Evolutionary conservation across 495 filamentous ascomycete genomes (phyloP), one percentile per base, ranked within the genome.

Genomic region (Penicillium diatomitis): DNA sequence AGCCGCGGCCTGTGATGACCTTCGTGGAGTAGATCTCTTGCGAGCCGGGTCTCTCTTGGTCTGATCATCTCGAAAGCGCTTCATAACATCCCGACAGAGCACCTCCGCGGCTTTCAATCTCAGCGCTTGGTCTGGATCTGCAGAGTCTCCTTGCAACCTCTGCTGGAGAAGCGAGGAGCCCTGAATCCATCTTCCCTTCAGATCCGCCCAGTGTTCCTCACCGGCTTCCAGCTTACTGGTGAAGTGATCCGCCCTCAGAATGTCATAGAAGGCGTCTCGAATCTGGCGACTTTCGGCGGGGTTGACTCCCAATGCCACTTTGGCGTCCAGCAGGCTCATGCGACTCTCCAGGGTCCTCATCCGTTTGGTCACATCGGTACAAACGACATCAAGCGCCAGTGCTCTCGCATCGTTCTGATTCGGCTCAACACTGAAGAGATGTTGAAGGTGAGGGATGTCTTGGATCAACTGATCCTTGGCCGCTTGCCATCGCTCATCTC

Each of bases 301-400:
- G 50, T 90, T 86, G 53, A 90, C 67, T 2, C 79, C 80, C 9
- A 92, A 74, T 5, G 77, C 68, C 50, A 82, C 83, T 57, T 88
- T 89, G 12, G 85, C 85, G 50, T 88, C 83, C 32, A 79, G 76
- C 40, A 89, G 76, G 3, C 80, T 83, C 71, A 90, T 80, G 30
- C 72, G 67, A n/a, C 68, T 69, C 46, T 79, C 74, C 31, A 78
- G 46, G 1, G 75, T 83, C 36, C 87, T 74, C 74, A 90, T 84
- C 28, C 83, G 71, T 64, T 92, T 92, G 6, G 85, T 88, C 41
- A 90, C 85, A 62, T 90, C 85, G n/a, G 74, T 82, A 56, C 84
- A 87, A 28, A 92, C 80, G 29, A 87, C 76, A 65, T 92, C 87
- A 6, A 92, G 69, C 1, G 87, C 83, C 44, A 86, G 74, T 12